Base-by-base conservation (phyloP, 2,329 filamentous ascomycete species). In the Colletotrichum eleusines region DNA sequence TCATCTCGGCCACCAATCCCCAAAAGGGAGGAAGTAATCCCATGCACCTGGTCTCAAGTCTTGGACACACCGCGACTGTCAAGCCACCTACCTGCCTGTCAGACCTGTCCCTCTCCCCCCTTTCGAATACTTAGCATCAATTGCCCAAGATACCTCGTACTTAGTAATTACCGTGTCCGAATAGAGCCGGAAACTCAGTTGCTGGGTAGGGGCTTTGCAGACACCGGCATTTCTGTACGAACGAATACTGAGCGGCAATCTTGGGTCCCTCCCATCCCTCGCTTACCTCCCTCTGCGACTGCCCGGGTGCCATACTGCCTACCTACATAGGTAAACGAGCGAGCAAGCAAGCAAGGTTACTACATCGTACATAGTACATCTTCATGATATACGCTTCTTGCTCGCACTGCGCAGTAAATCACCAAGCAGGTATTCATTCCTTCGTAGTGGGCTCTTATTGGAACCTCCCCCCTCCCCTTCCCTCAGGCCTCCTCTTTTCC, bases 1-100 rank as follows among this genome's bases (percentile, higher is more conserved):
- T 71, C 68, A 68, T 71, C 64, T 71, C 68, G 68, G 68, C 44
- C 55, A 44, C 50, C 58, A 23, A 63, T 31, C 53, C 68, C 68
- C 42, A 54, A 68, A 59, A 18, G 51, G 50, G 64, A 12, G 42
- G n/a, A 16, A 46, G 44, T n/a, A 46, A 46, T n/a, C n/a, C 8
- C 20, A 23, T 42, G 23, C 58, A 40, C 35, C 33, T 38, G 64
- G 12, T 35, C 40, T 51, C 42, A 31, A 31, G 20, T 23, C 31
- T 33, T 61, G 31, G 33, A 51, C 9, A n/a, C 26, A 20, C 33
- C 9, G 1, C 59, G 40, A 33, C 33, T 44, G 23, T 20, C n/a
- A n/a, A n/a, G n/a, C n/a, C 57, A 51, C 26, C 26, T 42, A 33
- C 44, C 26, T n/a, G 46, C 66, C 61, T 57, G 59, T 60, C 44